Base-by-base conservation (phyloP, 208 protist genomes). In the Trypanosoma vivax region DNA sequence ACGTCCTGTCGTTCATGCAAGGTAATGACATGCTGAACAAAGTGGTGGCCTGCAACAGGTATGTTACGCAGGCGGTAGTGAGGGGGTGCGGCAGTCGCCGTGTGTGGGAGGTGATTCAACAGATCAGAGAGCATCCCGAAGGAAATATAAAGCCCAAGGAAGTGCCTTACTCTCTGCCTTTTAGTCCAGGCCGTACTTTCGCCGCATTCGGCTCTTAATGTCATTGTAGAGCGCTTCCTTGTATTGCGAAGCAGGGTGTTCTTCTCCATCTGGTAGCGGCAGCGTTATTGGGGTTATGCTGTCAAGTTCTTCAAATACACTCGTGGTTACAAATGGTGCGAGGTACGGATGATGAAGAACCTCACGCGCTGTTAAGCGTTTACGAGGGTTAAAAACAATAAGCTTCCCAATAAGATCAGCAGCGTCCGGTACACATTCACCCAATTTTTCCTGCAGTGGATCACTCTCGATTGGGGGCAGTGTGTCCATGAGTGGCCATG, bases 281-380 rank as follows among this genome's bases (percentile, higher is more conserved):
- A 91, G 65, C 18, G 54, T 50, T 30, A 94, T 41, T 19, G 76
- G 58, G 9, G 60, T 31, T 28, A 69, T 61, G 14, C 40, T 38
- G 28, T 66, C 62, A 13, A 90, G 50, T 33, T 60, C 63, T 30
- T 58, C 49, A 35, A 88, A 49, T 24, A 88, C 82, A 5, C 73
- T 70, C 19, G 51, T 45, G 2, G 70, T 67, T 10, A 76, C 63
- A 51, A 93, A 90, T 14, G 54, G 51, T 1, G 80, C 85, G 5
- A 97, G 56, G 60, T 94, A 97, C 9, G 83, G 81, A 58, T 97
- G 94, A 41, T 73, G 67, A 39, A 97, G 70, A 21, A 86, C 82
- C 65, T 96, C 70, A 27, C 69, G 28, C 7, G 86, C 90, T 0
- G 90, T 90, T 13, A 94, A 50, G 7, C 94, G 74, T 55, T 84